A percentile compares a stretch with the other conserved stretches of the same genome.
phyloP scores from a whole-genome alignment of 345 rosid genomes.

The Anastatica hierochuntica region DNA sequence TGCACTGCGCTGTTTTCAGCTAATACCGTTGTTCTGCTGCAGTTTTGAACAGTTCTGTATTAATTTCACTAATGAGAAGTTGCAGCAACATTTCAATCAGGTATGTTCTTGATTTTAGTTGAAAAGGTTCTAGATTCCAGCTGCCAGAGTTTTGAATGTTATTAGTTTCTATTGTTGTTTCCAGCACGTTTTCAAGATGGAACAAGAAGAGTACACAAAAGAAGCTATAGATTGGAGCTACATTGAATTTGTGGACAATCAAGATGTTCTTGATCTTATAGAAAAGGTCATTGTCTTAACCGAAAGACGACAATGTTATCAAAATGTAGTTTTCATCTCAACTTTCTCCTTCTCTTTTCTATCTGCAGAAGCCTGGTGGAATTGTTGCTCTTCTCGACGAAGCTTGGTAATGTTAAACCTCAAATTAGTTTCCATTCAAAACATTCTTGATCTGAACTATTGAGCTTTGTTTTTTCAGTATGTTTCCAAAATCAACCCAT shows the following conservation, averaged over 20 bases:
- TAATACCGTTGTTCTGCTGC: conserved; percentile 23
- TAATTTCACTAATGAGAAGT: conserved; percentile 90
- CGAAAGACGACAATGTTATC: neutral
- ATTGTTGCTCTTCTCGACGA: conserved; percentile 78
- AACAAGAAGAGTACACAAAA: conserved; percentile 94
- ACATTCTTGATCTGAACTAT: conserved; percentile 10
- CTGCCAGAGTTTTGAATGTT: neutral
- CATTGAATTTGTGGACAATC: conserved; percentile 94
- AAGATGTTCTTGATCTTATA: conserved; percentile 89
- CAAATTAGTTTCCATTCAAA: neutral
- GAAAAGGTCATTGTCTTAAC: conserved; percentile 52
- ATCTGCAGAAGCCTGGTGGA: conserved; percentile 72
- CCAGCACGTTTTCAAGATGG: conserved; percentile 99
- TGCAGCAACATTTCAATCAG: conserved; percentile 98
- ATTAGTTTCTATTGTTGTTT: conserved; percentile 11
- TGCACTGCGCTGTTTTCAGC: neutral
- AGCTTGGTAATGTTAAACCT: conserved; percentile 49
- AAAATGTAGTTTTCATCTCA: neutral
- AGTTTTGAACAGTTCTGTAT: conserved; percentile 97
- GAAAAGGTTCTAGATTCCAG: neutral
- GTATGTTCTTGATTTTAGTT: conserved; percentile 28
- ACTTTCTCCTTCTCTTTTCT: neutral
- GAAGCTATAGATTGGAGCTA: conserved; percentile 93
- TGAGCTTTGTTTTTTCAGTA: conserved; percentile 40
- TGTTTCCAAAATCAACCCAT: conserved; percentile 99